Conservation (phyloP, 257 asterid species). For the Fraxinus pennsylvanica region DNA sequence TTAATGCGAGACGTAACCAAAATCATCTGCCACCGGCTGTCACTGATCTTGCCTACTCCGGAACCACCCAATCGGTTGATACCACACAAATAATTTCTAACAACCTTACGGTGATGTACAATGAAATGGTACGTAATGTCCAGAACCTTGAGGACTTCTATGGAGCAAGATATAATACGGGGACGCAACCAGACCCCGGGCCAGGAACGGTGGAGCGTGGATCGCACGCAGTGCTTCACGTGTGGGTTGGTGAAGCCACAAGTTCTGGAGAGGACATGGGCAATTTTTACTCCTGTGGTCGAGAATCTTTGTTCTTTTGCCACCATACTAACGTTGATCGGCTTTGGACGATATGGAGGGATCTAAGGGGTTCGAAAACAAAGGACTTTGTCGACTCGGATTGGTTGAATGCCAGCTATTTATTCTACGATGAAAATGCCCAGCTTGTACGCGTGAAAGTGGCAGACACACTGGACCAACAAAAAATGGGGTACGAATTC, state of each 20-base stretch:
- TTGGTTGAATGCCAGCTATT: not conserved
- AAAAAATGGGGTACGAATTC: conserved; percentile 13
- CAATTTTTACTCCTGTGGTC: too few relatives aligned
- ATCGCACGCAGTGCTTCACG: too few relatives aligned
- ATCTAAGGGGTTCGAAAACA: too few relatives aligned
- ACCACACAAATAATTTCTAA: not conserved
- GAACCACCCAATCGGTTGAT: not conserved
- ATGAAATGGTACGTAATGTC: not conserved
- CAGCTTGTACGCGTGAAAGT: conserved; percentile 2
- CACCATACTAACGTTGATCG: conserved; percentile 23
- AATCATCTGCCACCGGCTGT: not conserved
- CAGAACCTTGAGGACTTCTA: not conserved
- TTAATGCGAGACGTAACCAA: not conserved
- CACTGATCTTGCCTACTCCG: not conserved
- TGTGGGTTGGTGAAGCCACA: too few relatives aligned
- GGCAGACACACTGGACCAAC: not conserved
- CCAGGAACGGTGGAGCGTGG: too few relatives aligned
- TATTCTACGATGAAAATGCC: conserved; percentile 12
- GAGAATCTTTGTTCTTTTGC: not conserved
- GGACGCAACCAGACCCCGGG: not conserved
- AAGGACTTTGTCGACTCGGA: too few relatives aligned
- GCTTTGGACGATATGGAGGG: conserved; percentile 8
- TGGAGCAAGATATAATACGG: not conserved
- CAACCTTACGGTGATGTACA: conserved; percentile 4
- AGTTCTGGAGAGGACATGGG: too few relatives aligned